Conservation (phyloP, 371 early-diverging fungal species). For the Zopfochytrium polystomum region DNA sequence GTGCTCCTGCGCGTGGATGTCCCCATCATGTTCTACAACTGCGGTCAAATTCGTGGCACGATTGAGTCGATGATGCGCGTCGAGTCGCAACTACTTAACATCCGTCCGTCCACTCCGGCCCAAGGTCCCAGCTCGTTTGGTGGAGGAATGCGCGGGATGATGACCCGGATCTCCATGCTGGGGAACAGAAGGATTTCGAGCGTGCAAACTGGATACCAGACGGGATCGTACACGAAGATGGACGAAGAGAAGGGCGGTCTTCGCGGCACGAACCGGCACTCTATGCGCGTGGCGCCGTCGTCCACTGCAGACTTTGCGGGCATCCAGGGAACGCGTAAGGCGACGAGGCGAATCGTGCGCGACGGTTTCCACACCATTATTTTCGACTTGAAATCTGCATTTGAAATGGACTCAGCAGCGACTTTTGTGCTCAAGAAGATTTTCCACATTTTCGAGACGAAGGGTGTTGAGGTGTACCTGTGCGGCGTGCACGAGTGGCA, state of each 20-base stretch:
- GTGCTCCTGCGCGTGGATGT: too few relatives aligned
- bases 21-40: constrained; percentile 42
- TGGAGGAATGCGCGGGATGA: neutral
- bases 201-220: too few relatives aligned
- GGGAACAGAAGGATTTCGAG: neutral
- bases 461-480: constrained; percentile 18
- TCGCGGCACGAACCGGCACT: constrained; percentile 1
- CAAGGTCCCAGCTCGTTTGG: neutral
- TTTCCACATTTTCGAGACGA: constrained; percentile 11
- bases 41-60: constrained; percentile 21
- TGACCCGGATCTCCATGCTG: neutral
- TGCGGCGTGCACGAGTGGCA: constrained; percentile 17
- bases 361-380: constrained; percentile 23
- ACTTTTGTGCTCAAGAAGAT: constrained; percentile 17
- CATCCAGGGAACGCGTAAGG: constrained; percentile 1
- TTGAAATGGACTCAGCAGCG: constrained; percentile 28
- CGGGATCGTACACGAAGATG: neutral
- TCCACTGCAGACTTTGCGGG: neutral
- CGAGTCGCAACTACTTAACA: constrained; percentile 5
- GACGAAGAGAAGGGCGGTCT: neutral
- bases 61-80: constrained; percentile 23
- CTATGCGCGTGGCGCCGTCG: neutral
- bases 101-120: neutral
- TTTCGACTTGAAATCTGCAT: constrained; percentile 29
- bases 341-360: constrained; percentile 1